A percentile compares a stretch with the other conserved stretches of the same genome.
Conservation (phyloP, 1,139 yeast species). For the Suhomyces choctaworum region DNA sequence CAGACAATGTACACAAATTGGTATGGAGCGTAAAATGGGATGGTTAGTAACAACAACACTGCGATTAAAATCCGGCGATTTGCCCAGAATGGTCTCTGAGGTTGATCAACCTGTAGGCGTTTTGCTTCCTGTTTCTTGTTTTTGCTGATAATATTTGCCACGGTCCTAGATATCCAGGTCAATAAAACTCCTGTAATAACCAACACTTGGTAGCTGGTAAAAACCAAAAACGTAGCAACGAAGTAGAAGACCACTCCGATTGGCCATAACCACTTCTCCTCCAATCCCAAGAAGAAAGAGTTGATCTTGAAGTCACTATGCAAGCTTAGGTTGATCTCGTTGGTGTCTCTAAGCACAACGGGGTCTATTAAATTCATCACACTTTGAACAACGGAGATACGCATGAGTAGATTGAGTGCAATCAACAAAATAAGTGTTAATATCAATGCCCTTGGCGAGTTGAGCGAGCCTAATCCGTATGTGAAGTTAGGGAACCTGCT, state of each 20-base stretch:
- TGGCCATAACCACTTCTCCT: constrained; percentile 55
- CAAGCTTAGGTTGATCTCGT: constrained; percentile 32
- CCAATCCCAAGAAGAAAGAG: constrained; percentile 64
- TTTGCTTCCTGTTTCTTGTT: neutral
- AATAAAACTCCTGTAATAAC: constrained; percentile 14
- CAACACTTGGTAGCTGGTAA: constrained; percentile 15
- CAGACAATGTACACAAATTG: constrained; percentile 72
- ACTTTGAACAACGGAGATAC: constrained; percentile 20
- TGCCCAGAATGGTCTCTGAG: constrained; percentile 8
- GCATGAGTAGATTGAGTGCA: constrained; percentile 42
- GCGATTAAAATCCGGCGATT: constrained; percentile 35
- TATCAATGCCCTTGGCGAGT: constrained; percentile 24
- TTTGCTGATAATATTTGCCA: neutral
- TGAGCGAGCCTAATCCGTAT: constrained; percentile 40
- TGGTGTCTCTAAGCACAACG: constrained; percentile 43
- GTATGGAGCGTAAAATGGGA: constrained; percentile 69
- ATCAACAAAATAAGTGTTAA: constrained; percentile 20
- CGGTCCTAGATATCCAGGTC: constrained; percentile 1
- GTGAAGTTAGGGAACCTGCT: constrained; percentile 54
- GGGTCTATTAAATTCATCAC: constrained; percentile 54
- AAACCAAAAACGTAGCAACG: constrained; percentile 39
- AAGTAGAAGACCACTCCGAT: constrained; percentile 59
- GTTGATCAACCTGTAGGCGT: neutral
- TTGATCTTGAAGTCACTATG: constrained; percentile 29
- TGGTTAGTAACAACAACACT: constrained; percentile 36